Conservation (phyloP, 106 monocot genomes). For the Cymbidium sinense region DNA sequence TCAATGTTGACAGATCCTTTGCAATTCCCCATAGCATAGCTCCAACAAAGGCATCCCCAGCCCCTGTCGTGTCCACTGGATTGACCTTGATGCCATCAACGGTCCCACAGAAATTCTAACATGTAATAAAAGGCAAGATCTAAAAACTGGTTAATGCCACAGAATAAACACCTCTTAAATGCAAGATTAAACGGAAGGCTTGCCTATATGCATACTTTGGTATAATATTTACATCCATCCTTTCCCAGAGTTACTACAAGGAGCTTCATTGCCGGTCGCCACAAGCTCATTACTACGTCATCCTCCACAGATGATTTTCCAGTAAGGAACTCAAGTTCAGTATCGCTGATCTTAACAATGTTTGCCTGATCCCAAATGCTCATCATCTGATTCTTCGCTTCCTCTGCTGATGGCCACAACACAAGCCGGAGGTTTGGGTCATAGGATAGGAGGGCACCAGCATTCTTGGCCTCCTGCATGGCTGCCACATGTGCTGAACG, state of each 20-base stretch:
- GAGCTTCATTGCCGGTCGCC: slow-evolving; percentile 41
- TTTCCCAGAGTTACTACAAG: slow-evolving; percentile 51
- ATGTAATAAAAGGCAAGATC: background rate
- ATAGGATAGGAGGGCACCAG: slow-evolving; percentile 51
- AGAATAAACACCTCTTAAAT: background rate
- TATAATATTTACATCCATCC: slow-evolving; percentile 64
- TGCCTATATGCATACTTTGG: slow-evolving; percentile 28
- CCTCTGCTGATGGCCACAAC: slow-evolving; percentile 49
- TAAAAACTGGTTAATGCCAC: background rate
- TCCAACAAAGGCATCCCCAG: slow-evolving; percentile 65
- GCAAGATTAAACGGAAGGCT: background rate
- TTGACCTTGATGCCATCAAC: slow-evolving; percentile 35
- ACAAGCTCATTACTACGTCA: slow-evolving; percentile 42
- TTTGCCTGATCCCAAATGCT: slow-evolving; percentile 68
- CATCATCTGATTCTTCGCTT: slow-evolving; percentile 41
- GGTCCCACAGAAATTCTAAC: slow-evolving; percentile 48
- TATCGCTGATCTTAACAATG: slow-evolving; percentile 62
- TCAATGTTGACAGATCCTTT: slow-evolving; percentile 37
- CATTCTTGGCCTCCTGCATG: slow-evolving; percentile 52
- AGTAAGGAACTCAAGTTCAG: slow-evolving; percentile 62
- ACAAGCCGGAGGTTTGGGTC: slow-evolving; percentile 49
- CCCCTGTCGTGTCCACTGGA: slow-evolving; percentile 58
- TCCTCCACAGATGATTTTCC: slow-evolving; percentile 32
- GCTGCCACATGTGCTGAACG: slow-evolving; percentile 53
- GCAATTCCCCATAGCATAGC: slow-evolving; percentile 37